phyloP scores from a whole-genome alignment of 1,284 basidiomycete species.

The Sporisorium reilianum region DNA sequence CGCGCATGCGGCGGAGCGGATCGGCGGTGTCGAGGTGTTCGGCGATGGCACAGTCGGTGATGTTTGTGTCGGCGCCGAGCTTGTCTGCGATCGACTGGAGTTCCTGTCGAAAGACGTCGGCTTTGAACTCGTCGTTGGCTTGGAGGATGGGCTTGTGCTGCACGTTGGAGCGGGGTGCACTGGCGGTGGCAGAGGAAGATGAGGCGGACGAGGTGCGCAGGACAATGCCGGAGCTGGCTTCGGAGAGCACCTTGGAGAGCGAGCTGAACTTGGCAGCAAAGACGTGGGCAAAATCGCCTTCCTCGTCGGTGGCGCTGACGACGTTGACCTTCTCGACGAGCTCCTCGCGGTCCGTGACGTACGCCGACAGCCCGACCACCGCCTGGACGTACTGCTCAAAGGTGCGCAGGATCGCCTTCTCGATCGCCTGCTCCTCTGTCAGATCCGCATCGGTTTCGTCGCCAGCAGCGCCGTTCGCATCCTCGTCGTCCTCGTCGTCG shows the following conservation, averaged over 20 bases:
- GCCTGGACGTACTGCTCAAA: conserved; percentile 48
- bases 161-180: background rate
- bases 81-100: conserved; percentile 43
- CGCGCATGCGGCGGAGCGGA: conserved; percentile 44
- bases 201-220: conserved; percentile 13
- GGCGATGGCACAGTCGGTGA: conserved; percentile 49
- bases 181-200: background rate
- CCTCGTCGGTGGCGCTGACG: conserved; percentile 35
- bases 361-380: conserved; percentile 40
- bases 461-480: conserved; percentile 11
- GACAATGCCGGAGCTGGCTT: conserved; percentile 33
- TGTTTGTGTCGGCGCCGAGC: conserved; percentile 29
- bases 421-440: conserved; percentile 46
- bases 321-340: conserved; percentile 41
- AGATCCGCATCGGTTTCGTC: conserved; percentile 34
- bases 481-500: conserved; percentile 5
- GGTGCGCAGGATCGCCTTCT: conserved; percentile 48
- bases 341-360: conserved; percentile 43
- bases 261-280: conserved; percentile 43
- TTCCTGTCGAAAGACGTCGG: conserved; percentile 31
- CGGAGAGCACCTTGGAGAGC: conserved; percentile 49
- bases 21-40: conserved; percentile 45
- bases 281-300: conserved; percentile 35
- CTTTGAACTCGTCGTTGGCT: conserved; percentile 39
- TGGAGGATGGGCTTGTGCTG: conserved; percentile 27